Base-by-base conservation (phyloP, 371 early-diverging fungal species). In the Batkoa obscura region DNA sequence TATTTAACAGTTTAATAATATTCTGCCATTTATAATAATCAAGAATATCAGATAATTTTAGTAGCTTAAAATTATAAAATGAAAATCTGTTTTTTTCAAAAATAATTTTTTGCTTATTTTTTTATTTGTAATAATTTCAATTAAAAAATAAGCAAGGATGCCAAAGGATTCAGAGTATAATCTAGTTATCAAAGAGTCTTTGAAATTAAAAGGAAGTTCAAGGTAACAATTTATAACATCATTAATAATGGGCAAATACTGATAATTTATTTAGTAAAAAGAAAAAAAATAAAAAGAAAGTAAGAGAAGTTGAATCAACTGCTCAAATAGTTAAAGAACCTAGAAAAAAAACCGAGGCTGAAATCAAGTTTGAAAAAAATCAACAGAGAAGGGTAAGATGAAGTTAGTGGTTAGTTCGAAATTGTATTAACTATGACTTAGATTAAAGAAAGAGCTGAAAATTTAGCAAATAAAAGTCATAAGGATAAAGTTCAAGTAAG, bases 401-500 rank as follows among this genome's bases (percentile, higher is more conserved):
- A 23, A 2, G 6, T n/a, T n/a, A 31, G 2, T 47, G 17, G 6
- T 23, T 47, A 6, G 17, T 31, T n/a, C 48, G 17, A 23, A 23
- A 1, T 31, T 47, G 3, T 47, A 4, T 23, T 47, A 31, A 6
- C 10, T 31, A 2, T 47, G 32, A 47, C 12, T 23, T 47, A 47
- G 48, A 17, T 47, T 8, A 47, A 47, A 30, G 48, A 47, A 31
- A 47, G 32, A 30, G 31, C 32, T 30, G 17, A 47, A 47, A 32
- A 17, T n/a, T 6, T 30, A 6, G 6, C 48, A 6, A 47, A 47
- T 3, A 2, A 23, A 5, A 31, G 31, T 47, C 48, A 47, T 47
- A 47, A 47, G 12, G 48, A 47, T 32, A 47, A 30, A 47, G 48
- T 47, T n/a, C n/a, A 6, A 47, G 48, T 47, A 47, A 47, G 48